Base-by-base conservation (phyloP, 75 land plant species). In the Pinus albicaulis region DNA sequence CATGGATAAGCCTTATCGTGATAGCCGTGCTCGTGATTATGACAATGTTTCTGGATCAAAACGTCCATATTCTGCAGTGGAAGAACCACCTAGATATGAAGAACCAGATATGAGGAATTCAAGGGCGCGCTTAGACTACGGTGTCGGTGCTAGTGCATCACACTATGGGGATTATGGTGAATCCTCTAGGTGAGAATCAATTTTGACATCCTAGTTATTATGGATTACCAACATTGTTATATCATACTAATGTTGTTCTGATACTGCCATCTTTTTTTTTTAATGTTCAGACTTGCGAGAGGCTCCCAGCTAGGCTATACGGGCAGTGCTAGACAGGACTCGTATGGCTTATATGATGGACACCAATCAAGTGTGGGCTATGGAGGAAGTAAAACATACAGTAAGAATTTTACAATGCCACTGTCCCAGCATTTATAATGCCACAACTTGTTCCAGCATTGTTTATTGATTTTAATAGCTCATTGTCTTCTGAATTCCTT, bases 71-170 rank as follows among this genome's bases (percentile, higher is more conserved):
- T 14, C 81, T 57, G 75, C 84, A 13, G 1, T 91, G 91, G 93
- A 91, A 80, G 82, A 64, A 26, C 83, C 86, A 70, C 80, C 87
- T 28, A 83, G 88, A 48, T 91, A 91, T 84, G 83, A 71, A 61
- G 93, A 91, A 63, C 34, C 82, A 8, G 59, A 83, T 60, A 59
- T 79, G 22, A 88, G 89, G 34, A 91, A 86, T 0, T 84, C 93
- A n/a, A 84, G 89, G 74, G 82, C 91, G 60, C 88, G 91, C 26
- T 59, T 86, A 52, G 93, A 86, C 55, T 91, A 91, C 84, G 93
- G 85, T n/a, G 44, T 77, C 23, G 65, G 81, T 81, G 79, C 72
- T 5, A 52, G 85, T 57, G 58, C 79, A 74, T 76, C 87, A 65
- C 88, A 82, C 31, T 91, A 88, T 86, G 86, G 80, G 16, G 93